Evolutionary conservation across 2,329 filamentous ascomycete species (phyloP), one percentile per base, ranked within the genome.

Genomic region (Claviceps cyperi): DNA sequence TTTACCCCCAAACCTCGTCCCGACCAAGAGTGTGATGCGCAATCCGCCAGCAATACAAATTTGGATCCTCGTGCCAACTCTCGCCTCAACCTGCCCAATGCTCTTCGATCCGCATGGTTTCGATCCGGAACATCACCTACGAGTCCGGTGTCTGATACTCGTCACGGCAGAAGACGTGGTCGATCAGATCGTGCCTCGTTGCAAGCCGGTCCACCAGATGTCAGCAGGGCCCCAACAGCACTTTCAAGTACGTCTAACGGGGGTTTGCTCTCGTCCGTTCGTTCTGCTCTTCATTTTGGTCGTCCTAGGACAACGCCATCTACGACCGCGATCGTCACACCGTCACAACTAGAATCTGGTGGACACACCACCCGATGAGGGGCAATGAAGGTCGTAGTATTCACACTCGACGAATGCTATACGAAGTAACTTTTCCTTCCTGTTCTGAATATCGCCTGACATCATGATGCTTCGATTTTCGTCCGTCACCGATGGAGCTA

Each of bases 1-100:
- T 97, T 94, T 65, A 83, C 88, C 2, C 91, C 92, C 0, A 97
- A 97, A 68, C 87, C 89, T 47, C 84, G 88, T 15, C 74, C 85
- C 3, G 62, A 65, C 9, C 65, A 70, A 11, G 65, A 69, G 14
- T 50, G 49, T 15, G 54, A 57, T 24, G 47, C 47, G 28, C 50
- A 43, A 32, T 22, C 51, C 21, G 57, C 58, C 44, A 58, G 53
- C 28, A 28, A 50, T 13, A 50, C 52, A 8, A 60, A 53, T 38
- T 59, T 66, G 24, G 63, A 65, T 41, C 55, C 67, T 38, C 66
- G 68, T 36, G 66, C 62, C 47, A 69, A 69, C 46, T 63, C 64
- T 2, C 70, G 74, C 14, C 66, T 74, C 54, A 76, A 75, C 52
- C 66, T 77, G 55, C 74, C 75, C 32, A 53, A 58, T n/a, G 55